These are phyloP conservation scores for Papilionanthe hybrid DNA, from an alignment of 116 monocot genomes.

Conservation along the genomic window DNA sequence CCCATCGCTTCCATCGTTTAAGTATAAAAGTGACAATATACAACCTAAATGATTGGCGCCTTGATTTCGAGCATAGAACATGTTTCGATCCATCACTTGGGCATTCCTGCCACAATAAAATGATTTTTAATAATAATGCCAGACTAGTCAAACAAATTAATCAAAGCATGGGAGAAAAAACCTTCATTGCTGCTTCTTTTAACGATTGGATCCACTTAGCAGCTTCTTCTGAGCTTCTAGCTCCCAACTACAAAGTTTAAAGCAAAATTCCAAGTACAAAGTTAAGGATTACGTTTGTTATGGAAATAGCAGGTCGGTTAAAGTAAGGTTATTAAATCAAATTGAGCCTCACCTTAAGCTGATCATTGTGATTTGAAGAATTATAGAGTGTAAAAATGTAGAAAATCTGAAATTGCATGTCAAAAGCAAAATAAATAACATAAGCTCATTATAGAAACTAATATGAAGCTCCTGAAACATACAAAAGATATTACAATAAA, in stretches of 20 bases:
- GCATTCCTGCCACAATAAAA: conserved; percentile 21
- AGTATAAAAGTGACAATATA: not conserved
- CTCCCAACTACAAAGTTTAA: conserved; percentile 60
- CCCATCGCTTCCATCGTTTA: not conserved
- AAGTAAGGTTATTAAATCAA: not conserved
- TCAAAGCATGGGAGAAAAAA: conserved; percentile 13
- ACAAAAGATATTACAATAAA: not conserved
- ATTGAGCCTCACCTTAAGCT: conserved; percentile 55
- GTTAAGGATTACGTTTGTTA: not conserved
- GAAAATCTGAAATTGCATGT: conserved; percentile 54
- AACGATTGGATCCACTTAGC: conserved; percentile 61
- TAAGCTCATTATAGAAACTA: not conserved
- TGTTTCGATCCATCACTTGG: conserved; percentile 23
- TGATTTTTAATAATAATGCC: not conserved
- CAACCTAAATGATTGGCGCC: conserved; percentile 31
- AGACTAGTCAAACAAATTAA: not conserved
- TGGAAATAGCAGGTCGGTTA: not conserved
- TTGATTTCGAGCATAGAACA: conserved; percentile 23
- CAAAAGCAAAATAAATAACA: conserved; percentile 2
- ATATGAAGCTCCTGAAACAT: not conserved
- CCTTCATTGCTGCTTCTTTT: conserved; percentile 62
- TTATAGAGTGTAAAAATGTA: conserved; percentile 85
- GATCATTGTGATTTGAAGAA: conserved; percentile 65
- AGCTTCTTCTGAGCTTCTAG: conserved; percentile 86
- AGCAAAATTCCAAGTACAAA: not conserved